These are phyloP conservation scores for Geranium incanum DNA, from an alignment of 441 rosid genomes.

Conservation along the genomic window DNA sequence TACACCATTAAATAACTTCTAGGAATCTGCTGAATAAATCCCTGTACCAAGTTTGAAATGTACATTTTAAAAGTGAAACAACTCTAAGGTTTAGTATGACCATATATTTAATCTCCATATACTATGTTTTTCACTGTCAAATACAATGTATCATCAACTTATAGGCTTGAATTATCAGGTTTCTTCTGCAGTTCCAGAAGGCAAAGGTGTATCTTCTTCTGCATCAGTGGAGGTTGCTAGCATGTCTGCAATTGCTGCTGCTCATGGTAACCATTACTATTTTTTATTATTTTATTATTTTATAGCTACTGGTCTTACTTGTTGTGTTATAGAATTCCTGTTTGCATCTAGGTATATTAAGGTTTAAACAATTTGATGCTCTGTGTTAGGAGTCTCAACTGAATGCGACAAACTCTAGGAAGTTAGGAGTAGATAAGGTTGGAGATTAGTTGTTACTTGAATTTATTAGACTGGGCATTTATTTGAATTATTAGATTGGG, in stretches of 20 bases:
- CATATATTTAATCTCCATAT: background rate
- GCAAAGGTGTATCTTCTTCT: constrained; percentile 99
- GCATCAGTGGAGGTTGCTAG: constrained; percentile 95
- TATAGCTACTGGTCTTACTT: background rate
- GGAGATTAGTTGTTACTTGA: too few species aligned
- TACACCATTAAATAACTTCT: too few species aligned
- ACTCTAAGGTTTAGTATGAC: background rate
- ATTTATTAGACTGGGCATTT: too few species aligned
- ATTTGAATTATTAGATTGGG: too few species aligned
- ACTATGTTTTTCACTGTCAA: background rate
- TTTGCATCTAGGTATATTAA: too few species aligned
- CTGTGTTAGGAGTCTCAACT: too few species aligned
- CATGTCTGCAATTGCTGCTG: constrained; percentile 96
- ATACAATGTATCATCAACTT: background rate
- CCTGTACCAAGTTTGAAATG: background rate
- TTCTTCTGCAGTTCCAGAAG: constrained; percentile 97
- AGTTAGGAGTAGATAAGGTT: too few species aligned
- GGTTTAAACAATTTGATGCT: too few species aligned
- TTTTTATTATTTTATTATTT: background rate
- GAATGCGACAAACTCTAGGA: too few species aligned
- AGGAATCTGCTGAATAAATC: too few species aligned
- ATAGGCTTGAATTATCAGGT: constrained; percentile 45
- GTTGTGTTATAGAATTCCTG: too few species aligned
- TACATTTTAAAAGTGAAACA: background rate
- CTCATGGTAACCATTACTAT: constrained; percentile 54